These are phyloP conservation scores for Debaryomyces prosopidis DNA, from an alignment of 805 yeast species.

Conservation along the genomic window DNA sequence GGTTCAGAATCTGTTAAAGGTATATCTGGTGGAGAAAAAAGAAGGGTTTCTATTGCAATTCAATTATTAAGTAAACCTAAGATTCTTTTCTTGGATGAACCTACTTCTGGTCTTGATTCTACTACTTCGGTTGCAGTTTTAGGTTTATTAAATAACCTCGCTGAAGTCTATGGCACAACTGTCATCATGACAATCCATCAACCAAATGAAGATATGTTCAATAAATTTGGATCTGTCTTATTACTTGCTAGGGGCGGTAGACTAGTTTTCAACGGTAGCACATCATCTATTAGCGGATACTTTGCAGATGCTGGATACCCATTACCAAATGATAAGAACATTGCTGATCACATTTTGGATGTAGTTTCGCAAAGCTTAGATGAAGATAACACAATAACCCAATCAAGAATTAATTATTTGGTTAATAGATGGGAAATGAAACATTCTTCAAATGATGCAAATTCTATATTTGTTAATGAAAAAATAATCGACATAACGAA, in stretches of 20 bases:
- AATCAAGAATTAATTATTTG: constrained; percentile 23
- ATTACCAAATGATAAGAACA: constrained; percentile 62
- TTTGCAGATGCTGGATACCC: constrained; percentile 50
- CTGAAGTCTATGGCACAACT: constrained; percentile 61
- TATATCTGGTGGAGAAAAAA: constrained; percentile 58
- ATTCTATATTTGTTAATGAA: neutral
- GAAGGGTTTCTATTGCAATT: constrained; percentile 79
- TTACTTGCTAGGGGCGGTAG: constrained; percentile 72
- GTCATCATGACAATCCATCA: constrained; percentile 79
- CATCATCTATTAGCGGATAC: constrained; percentile 45
- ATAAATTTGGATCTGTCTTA: constrained; percentile 67
- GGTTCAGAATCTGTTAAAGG: constrained; percentile 42
- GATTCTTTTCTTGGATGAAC: constrained; percentile 77
- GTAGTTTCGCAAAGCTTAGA: constrained; percentile 49
- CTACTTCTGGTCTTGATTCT: constrained; percentile 86
- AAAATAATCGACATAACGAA: constrained; percentile 36
- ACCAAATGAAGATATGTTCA: constrained; percentile 68
- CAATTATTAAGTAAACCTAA: constrained; percentile 74
- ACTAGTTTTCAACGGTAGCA: constrained; percentile 67
- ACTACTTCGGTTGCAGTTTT: constrained; percentile 73
- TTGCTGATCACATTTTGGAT: constrained; percentile 77
- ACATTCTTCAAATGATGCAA: constrained; percentile 41
- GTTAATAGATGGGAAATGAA: constrained; percentile 30
- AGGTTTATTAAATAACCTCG: constrained; percentile 55
- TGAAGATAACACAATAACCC: constrained; percentile 22